Evolutionary conservation across 306 rosid species (phyloP).

Genomic region (Carpinus viminea): DNA sequence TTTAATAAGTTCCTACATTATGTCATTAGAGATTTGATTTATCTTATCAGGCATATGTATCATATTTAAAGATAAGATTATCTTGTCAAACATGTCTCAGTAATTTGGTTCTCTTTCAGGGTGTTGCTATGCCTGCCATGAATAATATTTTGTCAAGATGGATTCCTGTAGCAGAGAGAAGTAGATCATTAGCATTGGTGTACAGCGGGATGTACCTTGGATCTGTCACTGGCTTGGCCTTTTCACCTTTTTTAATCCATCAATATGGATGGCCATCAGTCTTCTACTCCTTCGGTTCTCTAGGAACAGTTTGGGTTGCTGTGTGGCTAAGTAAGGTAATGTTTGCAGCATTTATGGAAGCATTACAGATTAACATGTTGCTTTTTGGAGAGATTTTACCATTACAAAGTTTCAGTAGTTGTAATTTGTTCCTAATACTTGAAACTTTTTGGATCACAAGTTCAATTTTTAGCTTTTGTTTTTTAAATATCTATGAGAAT

Average conservation of each 20-base stretch:
- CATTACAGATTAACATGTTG: not conserved
- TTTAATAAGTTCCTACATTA: slow-evolving; percentile 6
- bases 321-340: slow-evolving; percentile 83
- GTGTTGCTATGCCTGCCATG: slow-evolving; percentile 99
- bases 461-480: no score
- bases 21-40: slow-evolving; percentile 25
- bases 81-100: slow-evolving; percentile 15
- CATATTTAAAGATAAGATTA: not conserved
- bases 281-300: slow-evolving; percentile 92
- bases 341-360: slow-evolving; percentile 1
- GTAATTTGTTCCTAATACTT: not conserved
- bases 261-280: slow-evolving; percentile 98
- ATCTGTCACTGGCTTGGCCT: slow-evolving; percentile 95
- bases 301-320: slow-evolving; percentile 85
- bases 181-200: slow-evolving; percentile 88
- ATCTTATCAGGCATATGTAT: not conserved
- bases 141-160: slow-evolving; percentile 93
- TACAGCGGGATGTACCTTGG: slow-evolving; percentile 99
- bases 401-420: not conserved
- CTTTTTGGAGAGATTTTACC: not conserved
- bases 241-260: slow-evolving; percentile 88
- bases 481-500: not conserved
- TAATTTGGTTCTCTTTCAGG: slow-evolving; percentile 52
- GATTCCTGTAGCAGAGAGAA: slow-evolving; percentile 98
- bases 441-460: no score